These are phyloP conservation scores for Plantago ovata DNA, from an alignment of 257 asterid species.

Conservation along the genomic window DNA sequence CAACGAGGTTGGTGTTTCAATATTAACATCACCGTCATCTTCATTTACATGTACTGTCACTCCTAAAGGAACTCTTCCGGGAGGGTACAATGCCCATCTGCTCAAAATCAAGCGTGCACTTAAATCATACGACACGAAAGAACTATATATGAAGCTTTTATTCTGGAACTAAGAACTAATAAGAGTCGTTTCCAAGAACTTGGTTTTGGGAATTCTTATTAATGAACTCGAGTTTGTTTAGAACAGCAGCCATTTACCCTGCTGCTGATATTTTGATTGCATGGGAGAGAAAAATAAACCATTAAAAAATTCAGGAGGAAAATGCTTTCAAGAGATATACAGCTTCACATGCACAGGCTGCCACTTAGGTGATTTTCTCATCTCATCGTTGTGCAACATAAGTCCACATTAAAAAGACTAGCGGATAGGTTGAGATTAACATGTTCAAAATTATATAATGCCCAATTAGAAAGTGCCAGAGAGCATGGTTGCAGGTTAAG, in stretches of 20 bases:
- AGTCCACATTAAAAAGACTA: neutral
- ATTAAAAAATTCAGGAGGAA: neutral
- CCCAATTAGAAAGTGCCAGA: too few species aligned
- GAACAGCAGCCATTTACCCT: too few species aligned
- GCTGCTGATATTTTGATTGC: too few species aligned
- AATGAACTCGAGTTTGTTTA: too few species aligned
- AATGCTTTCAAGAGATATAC: neutral
- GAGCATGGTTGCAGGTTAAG: too few species aligned
- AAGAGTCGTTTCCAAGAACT: neutral
- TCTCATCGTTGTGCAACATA: too few species aligned
- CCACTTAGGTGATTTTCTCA: too few species aligned
- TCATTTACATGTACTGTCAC: conserved; percentile 96
- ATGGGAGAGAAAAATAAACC: neutral
- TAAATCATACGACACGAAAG: conserved; percentile 4
- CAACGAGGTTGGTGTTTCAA: conserved; percentile 86
- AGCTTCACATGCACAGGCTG: neutral
- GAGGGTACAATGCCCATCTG: conserved; percentile 99
- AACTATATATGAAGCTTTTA: neutral
- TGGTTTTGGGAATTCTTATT: too few species aligned
- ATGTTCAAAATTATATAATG: too few species aligned
- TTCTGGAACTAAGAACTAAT: too few species aligned
- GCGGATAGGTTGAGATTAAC: neutral
- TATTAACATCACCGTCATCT: conserved; percentile 93
- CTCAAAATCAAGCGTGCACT: conserved; percentile 24
- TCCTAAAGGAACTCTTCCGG: conserved; percentile 96